Evolutionary conservation across 164 flowering plant genomes (phyloP), one percentile per base, ranked within the genome.

Genomic region (Brasenia schreberi): DNA sequence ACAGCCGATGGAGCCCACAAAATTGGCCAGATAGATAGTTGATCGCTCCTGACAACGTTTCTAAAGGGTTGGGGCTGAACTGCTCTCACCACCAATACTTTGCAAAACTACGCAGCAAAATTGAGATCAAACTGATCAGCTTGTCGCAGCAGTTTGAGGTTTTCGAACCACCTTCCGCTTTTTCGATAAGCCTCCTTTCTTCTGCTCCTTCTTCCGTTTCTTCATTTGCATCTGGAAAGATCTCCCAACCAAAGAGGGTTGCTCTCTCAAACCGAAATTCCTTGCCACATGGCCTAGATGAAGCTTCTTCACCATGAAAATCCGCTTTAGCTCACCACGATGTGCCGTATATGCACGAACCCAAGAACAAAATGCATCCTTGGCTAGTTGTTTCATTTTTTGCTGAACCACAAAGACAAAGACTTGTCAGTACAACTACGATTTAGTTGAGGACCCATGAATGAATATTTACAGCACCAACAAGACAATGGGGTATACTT

Each of bases 281-380:
- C 77, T 89, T 5, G 97, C 96, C 17, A 85, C 96, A 68, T 90
- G 98, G 5, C 99, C 97, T 70, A 91, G 68, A 69, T 91, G 98
- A 81, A 94, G 89, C 71, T 82, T 94, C 78, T 87, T 91, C 78
- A 90, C 85, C 84, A 79, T 77, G 73, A 94, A 94, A 0, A 94
- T 87, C 68, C 80, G 77, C 73, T 88, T 91, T 73, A 94, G 84
- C 66, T 88, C 97, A 5, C 96, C 97, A n/a, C 91, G 87, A 66
- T 91, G 97, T 4, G 96, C 96, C 43, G 95, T 82, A 70, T 91
- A 91, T 53, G 96, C 99, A 68, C 97, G 81, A 7, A 88, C 82
- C 99, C 99, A 92, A 59, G 96, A 88, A 73, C 90, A 80, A 72
- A 92, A 94, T 72, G 97, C 96, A 66, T 79, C 82, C 77, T 85